Evolutionary conservation across 768 basidiomycete species (phyloP), one percentile per base, ranked within the genome.

Genomic region (Vararia minispora): DNA sequence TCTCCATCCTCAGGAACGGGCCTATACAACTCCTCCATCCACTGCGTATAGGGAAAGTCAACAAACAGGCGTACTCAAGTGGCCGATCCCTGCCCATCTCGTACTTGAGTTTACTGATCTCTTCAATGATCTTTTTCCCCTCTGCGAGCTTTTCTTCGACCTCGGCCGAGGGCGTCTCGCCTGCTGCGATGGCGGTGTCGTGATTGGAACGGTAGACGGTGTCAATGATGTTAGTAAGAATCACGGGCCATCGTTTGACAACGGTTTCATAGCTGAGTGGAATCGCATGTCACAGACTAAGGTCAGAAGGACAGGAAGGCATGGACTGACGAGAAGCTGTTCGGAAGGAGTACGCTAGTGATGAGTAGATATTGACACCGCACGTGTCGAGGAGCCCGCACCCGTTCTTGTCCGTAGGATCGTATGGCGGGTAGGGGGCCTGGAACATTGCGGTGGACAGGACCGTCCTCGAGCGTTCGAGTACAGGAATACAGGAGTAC

Each of bases 181-280:
- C n/a, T n/a, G n/a, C n/a, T n/a, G n/a, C n/a, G 36, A 72, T 45
- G 6, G 73, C 67, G 23, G 83, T 57, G 12, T 68, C 62, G 52
- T 89, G 84, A 43, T 81, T 81, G 40, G 71, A 54, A 29, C 74
- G 71, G 48, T 84, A 72, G 29, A 97, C 54, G 30, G 76, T 72
- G 56, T 90, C 84, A 45, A 94, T 79, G 32, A 89, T 65, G 13
- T 60, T 66, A 1, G 90, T 88, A 39, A 92, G 69, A 51, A 97
- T 94, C 33, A 83, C 68, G 4, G 84, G 84, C 79, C 88, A 89
- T 39, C 85, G 67, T 54, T 69, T 79, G 35, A 79, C 56, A 12
- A 90, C 80, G 0, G 86, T 89, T 42, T 82, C 77, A 47, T 81
- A 87, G 42, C 85, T 86, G 47, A 28, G 25, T 17, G 8, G 26